phyloP scores from a whole-genome alignment of 352 stramenopile genomes.

The Globisporangium camurandrum region DNA sequence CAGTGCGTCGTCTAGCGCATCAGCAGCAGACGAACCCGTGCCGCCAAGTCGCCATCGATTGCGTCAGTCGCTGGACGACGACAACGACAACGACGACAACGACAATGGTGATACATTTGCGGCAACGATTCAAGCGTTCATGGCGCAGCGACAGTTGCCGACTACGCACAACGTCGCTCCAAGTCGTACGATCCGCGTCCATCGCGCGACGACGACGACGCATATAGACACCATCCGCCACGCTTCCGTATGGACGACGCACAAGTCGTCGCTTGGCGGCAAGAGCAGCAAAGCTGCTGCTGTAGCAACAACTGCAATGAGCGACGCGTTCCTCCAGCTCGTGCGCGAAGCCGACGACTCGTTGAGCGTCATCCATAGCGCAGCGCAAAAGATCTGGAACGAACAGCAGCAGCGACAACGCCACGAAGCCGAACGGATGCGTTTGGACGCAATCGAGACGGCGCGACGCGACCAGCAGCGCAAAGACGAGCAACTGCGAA shows the following conservation, averaged over 20 bases:
- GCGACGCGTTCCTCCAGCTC: constrained; percentile 29
- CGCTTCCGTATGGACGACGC: neutral
- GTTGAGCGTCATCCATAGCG: constrained; percentile 58
- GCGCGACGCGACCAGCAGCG: constrained; percentile 1
- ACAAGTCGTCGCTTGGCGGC: neutral
- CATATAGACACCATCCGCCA: neutral
- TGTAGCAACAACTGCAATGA: neutral
- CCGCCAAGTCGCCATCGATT: neutral
- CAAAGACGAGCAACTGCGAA: constrained; percentile 16
- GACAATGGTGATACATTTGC: constrained; percentile 1
- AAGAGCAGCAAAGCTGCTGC: neutral
- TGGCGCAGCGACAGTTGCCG: constrained; percentile 6
- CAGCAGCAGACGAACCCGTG: neutral
- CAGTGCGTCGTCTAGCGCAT: neutral
- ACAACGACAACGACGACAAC: neutral
- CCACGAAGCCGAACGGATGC: neutral
- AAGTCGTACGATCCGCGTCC: neutral
- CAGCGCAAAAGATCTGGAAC: constrained; percentile 38
- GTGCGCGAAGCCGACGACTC: constrained; percentile 59
- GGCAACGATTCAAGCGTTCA: constrained; percentile 6
- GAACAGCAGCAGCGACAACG: constrained; percentile 29
- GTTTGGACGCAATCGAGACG: constrained; percentile 1
- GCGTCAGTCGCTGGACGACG: neutral
- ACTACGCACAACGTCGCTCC: neutral
- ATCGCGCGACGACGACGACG: neutral